These are phyloP conservation scores for Bidens hawaiensis DNA, from an alignment of 140 eudicot species.

Conservation along the genomic window DNA sequence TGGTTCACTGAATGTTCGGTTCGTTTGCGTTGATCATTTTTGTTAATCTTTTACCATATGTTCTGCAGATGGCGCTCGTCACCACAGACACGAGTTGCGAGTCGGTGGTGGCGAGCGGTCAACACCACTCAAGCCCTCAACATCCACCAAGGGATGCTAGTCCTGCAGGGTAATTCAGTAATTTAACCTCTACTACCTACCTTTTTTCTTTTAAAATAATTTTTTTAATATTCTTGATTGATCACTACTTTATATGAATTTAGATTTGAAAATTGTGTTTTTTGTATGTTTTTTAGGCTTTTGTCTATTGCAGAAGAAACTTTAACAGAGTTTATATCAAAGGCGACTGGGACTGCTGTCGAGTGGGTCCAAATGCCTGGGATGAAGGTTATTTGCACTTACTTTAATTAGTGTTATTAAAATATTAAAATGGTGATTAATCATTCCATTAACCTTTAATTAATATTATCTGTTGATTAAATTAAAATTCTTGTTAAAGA, in stretches of 20 bases:
- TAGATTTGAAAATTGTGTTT: conserved; percentile 13
- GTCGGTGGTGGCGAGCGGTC: conserved; percentile 93
- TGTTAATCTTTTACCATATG: background rate
- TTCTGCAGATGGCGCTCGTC: conserved; percentile 56
- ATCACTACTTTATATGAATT: conserved; percentile 5
- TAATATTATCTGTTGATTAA: conserved; percentile 29
- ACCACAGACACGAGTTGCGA: conserved; percentile 90
- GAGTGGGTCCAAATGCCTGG: conserved; percentile 99
- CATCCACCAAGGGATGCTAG: conserved; percentile 91
- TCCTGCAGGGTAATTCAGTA: conserved; percentile 80
- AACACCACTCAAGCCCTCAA: conserved; percentile 71
- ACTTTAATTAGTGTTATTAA: conserved; percentile 21
- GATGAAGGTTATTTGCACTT: conserved; percentile 73
- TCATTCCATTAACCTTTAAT: conserved; percentile 30
- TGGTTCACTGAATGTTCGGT: too few relatives aligned
- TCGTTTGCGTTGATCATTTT: too few relatives aligned
- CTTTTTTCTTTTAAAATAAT: too few relatives aligned
- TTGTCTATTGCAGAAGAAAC: conserved; percentile 99
- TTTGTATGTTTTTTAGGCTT: conserved; percentile 62
- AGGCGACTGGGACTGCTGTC: conserved; percentile 99
- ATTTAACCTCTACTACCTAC: background rate
- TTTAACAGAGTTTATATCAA: conserved; percentile 97
- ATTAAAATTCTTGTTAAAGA: conserved; percentile 31
- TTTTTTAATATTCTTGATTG: conserved; percentile 14
- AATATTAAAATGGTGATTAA: conserved; percentile 19